Evolutionary conservation across 345 rosid species (phyloP), one percentile per base, ranked within the genome.

Genomic region (Fremontodendron californicum): DNA sequence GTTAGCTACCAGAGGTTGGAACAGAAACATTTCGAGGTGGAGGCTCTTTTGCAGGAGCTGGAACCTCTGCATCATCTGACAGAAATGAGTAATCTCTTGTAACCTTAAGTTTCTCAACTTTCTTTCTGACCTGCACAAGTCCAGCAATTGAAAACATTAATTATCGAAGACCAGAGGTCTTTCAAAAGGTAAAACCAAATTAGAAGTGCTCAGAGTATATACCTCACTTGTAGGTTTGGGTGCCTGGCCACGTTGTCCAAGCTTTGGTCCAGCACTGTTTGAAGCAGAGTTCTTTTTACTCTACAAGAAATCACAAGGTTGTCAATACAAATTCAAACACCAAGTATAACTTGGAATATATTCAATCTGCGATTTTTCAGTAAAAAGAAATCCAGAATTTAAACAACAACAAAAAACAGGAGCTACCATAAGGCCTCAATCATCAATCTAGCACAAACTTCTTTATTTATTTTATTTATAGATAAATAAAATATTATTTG

Each of bases 81-180:
- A 96, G 86, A 75, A 93, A 96, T 25, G 99, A 96, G 85, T 96
- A 96, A 80, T 96, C 99, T 82, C 98, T 87, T 6, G 91, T 86
- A 66, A 82, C 88, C 84, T 91, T 96, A 21, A 94, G 86, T 63
- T 88, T 84, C 77, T 92, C 90, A 73, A 83, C 97, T 86, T 90
- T 91, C 61, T 64, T 83, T 76, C 84, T 83, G 74, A 82, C 43
- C 97, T 92, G 89, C 74, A 71, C 65, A 39, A 18, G 39, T 45
- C 79, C 42, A 39, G 69, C 70, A 46, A 55, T 45, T 55, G 49
- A 63, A 39, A 15, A 21, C 37, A 80, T 33, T 31, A 62, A 4
- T 31, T 67, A 46, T 42, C 57, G 52, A 49, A 73, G 33, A 76
- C 31, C 33, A 72, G 61, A 70, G 25, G n/a, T 54, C 60, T 54